These are phyloP conservation scores for Cucurbita argyrosperma DNA, from an alignment of 306 rosid genomes.

Conservation along the genomic window DNA sequence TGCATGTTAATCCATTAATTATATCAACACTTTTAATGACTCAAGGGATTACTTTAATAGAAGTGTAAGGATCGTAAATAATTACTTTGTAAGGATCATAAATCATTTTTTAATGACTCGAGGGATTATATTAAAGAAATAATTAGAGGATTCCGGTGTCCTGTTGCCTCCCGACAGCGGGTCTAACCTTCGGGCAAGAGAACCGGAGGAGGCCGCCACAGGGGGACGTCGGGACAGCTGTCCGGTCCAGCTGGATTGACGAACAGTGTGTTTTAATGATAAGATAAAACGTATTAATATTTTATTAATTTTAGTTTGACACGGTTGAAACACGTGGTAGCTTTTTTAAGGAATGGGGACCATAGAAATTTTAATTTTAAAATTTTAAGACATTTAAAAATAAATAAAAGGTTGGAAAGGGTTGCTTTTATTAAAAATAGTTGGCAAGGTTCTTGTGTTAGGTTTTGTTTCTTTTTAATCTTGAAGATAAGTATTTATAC, in stretches of 20 bases:
- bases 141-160: background rate
- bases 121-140: background rate
- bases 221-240: background rate
- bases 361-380: background rate
- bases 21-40: too few relatives aligned
- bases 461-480: background rate
- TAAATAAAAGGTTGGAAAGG: background rate
- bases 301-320: background rate
- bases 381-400: background rate
- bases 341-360: background rate
- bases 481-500: too few relatives aligned
- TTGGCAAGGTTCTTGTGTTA: background rate
- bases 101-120: too few relatives aligned
- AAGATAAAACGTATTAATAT: background rate
- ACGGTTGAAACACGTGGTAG: background rate
- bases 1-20: too few relatives aligned
- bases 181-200: background rate
- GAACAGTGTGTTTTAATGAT: background rate
- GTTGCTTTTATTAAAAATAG: background rate
- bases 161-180: background rate
- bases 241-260: background rate
- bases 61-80: too few relatives aligned
- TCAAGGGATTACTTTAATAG: too few relatives aligned
- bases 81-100: too few relatives aligned
- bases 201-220: background rate